phyloP scores from a whole-genome alignment of 2,329 filamentous ascomycete genomes.

The Calonectria crousiana region DNA sequence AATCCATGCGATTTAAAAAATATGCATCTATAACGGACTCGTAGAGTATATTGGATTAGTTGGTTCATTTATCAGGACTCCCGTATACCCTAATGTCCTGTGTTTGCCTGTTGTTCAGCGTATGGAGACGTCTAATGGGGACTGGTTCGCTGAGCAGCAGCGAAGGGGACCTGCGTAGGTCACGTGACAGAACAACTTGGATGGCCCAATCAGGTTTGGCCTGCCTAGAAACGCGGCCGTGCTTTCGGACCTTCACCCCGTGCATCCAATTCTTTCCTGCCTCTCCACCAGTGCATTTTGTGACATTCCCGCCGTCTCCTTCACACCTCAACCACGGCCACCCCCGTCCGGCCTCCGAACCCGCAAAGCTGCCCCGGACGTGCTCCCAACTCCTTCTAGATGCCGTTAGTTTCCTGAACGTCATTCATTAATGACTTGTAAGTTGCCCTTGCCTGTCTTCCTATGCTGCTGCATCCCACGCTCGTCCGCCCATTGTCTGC shows the following conservation, averaged over 20 bases:
- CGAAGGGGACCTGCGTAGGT: slow-evolving; percentile 1
- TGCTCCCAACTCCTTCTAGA: slow-evolving; percentile 40
- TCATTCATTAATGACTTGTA: slow-evolving; percentile 64
- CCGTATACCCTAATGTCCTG: background rate
- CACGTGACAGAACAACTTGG: slow-evolving; percentile 33
- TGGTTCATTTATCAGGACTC: background rate
- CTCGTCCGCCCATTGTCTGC: slow-evolving; percentile 51
- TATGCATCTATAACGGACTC: background rate
- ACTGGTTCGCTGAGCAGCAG: background rate
- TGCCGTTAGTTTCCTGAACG: slow-evolving; percentile 51
- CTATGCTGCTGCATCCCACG: slow-evolving; percentile 45
- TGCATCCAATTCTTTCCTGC: slow-evolving; percentile 57
- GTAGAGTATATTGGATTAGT: background rate
- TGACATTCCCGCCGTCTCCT: slow-evolving; percentile 49
- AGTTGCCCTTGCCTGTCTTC: slow-evolving; percentile 51
- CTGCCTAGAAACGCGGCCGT: slow-evolving; percentile 43
- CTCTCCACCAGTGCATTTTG: slow-evolving; percentile 53
- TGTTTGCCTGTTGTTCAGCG: background rate
- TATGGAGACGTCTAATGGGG: background rate
- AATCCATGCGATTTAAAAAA: background rate
- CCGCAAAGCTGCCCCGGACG: slow-evolving; percentile 43
- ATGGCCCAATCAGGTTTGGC: slow-evolving; percentile 38
- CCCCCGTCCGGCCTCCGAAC: slow-evolving; percentile 42
- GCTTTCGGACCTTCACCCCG: slow-evolving; percentile 45
- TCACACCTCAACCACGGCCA: slow-evolving; percentile 49